phyloP scores from a whole-genome alignment of 2,329 filamentous ascomycete species.

The Colletotrichum magnum region DNA sequence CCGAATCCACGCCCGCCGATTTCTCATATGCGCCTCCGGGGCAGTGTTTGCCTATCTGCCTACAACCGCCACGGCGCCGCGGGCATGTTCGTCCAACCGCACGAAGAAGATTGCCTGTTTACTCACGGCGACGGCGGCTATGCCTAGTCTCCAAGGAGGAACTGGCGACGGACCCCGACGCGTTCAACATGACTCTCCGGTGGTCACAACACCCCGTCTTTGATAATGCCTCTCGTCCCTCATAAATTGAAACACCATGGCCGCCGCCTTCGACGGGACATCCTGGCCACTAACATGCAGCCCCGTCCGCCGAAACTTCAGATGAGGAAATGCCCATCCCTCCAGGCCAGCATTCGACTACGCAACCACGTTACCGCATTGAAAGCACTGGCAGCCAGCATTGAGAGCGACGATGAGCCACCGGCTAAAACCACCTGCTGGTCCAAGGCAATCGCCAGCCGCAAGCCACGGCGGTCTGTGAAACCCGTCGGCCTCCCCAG shows the following conservation, averaged over 20 bases:
- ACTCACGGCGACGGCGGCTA: not conserved
- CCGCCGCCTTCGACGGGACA: constrained; percentile 4
- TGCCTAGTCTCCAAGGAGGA: not conserved
- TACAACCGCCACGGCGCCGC: constrained; percentile 10
- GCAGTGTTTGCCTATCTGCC: not conserved
- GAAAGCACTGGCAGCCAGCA: not conserved
- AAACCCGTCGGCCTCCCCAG: constrained; percentile 22
- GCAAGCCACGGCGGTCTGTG: constrained; percentile 10
- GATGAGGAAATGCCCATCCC: not conserved
- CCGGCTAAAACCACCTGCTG: not conserved
- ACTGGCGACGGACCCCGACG: not conserved
- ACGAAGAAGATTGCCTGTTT: not conserved
- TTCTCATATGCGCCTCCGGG: not conserved
- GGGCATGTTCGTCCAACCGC: not conserved
- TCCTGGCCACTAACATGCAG: constrained; percentile 17
- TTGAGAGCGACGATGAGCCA: not conserved
- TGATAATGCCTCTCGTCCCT: constrained; percentile 20
- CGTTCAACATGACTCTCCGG: constrained; percentile 18
- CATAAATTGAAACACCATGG: constrained; percentile 26
- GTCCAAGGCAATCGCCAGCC: constrained; percentile 11
- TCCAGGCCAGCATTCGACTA: not conserved
- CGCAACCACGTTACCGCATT: not conserved
- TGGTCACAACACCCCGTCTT: constrained; percentile 14
- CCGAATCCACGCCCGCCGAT: not conserved
- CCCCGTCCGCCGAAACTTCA: constrained; percentile 9